phyloP scores from a whole-genome alignment of 2,329 filamentous ascomycete species.

The Paraphoma chrysanthemicola region DNA sequence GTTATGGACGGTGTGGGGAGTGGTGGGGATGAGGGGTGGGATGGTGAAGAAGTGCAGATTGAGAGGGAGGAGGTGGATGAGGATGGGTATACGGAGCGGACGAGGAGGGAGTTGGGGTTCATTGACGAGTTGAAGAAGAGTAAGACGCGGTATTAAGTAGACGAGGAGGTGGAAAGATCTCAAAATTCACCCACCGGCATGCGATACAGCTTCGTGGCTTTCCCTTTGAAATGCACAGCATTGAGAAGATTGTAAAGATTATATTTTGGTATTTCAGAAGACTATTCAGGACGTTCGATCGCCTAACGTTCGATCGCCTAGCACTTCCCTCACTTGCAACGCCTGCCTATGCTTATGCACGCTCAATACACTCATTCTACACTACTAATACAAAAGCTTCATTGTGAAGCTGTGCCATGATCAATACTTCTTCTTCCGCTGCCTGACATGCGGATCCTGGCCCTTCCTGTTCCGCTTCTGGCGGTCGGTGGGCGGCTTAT shows the following conservation, averaged over 20 bases:
- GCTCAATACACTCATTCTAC: background rate
- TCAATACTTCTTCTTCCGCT: conserved; percentile 38
- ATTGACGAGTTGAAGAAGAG: background rate
- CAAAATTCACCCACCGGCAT: no score
- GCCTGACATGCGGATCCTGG: conserved; percentile 38
- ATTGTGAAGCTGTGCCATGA: no score
- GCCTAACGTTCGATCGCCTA: no score
- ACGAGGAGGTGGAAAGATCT: no score
- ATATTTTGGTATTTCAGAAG: no score
- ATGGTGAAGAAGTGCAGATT: background rate
- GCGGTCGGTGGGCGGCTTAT: conserved; percentile 39
- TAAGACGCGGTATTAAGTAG: no score
- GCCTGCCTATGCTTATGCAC: background rate
- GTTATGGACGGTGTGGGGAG: background rate
- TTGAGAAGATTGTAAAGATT: no score
- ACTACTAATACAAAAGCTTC: conserved; percentile 3
- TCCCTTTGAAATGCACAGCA: no score
- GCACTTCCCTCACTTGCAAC: background rate
- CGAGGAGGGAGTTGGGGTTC: background rate
- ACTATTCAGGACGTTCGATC: no score
- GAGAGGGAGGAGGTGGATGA: background rate
- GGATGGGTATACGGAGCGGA: background rate
- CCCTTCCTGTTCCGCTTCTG: conserved; percentile 40
- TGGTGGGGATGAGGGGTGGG: background rate
- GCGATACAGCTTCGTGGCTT: no score